Evolutionary conservation across 2,329 filamentous ascomycete species (phyloP).

Genomic region (Diaporthe sp.): DNA sequence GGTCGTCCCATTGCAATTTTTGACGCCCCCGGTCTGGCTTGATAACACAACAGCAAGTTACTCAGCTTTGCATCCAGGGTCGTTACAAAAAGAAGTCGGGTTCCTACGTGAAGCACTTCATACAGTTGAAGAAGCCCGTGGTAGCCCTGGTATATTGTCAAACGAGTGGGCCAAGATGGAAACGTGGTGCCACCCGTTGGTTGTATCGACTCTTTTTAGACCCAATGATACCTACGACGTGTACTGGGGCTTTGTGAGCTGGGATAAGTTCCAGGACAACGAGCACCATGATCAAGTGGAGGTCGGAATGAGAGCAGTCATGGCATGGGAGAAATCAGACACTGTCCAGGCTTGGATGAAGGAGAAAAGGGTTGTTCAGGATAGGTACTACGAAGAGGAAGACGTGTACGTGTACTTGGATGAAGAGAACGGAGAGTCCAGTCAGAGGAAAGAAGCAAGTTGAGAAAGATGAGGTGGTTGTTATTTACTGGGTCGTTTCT

Average conservation of each 20-base stretch:
- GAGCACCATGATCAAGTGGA: not conserved
- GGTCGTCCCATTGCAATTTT: constrained; percentile 37
- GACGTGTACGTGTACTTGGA: not conserved
- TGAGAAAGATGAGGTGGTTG: too few relatives aligned
- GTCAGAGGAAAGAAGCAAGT: too few relatives aligned
- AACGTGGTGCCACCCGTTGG: not conserved
- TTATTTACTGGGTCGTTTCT: too few relatives aligned
- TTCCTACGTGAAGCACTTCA: not conserved
- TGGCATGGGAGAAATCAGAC: not conserved
- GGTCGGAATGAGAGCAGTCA: not conserved
- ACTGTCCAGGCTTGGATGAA: not conserved
- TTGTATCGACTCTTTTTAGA: not conserved
- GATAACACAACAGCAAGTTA: not conserved
- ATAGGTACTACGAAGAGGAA: not conserved
- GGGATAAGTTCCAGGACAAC: not conserved
- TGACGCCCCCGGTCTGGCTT: constrained; percentile 33
- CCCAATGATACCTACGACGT: not conserved
- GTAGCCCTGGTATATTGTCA: not conserved
- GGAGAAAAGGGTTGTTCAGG: not conserved
- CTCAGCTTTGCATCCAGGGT: not conserved
- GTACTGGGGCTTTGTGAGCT: not conserved
- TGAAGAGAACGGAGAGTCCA: too few relatives aligned
- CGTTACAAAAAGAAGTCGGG: not conserved
- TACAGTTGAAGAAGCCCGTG: not conserved
- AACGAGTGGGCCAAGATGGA: not conserved